Conservation (phyloP, 2,329 filamentous ascomycete genomes). For the Ceratocystis diversiconidia region DNA sequence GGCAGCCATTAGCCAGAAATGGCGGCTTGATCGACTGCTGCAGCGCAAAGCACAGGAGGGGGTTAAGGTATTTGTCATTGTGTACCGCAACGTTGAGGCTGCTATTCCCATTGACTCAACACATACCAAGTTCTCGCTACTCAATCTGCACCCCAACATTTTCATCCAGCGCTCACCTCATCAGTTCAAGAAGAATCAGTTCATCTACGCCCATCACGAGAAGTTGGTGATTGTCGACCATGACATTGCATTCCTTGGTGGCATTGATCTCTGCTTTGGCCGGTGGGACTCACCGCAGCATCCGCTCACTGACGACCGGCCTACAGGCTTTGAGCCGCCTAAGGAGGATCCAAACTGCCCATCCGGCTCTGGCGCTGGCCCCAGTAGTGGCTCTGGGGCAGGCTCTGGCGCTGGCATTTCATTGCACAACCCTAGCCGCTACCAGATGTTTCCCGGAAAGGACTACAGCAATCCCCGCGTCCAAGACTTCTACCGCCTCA, state of each 20-base stretch:
- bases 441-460: slow-evolving; percentile 92
- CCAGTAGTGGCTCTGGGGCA: background rate
- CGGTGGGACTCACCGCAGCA: slow-evolving; percentile 96
- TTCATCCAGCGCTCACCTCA: slow-evolving; percentile 94
- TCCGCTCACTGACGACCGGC: slow-evolving; percentile 77
- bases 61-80: slow-evolving; percentile 93
- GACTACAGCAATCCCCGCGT: slow-evolving; percentile 96
- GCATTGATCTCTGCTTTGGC: slow-evolving; percentile 91
- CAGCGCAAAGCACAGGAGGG: slow-evolving; percentile 87
- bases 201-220: slow-evolving; percentile 98
- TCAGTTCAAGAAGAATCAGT: slow-evolving; percentile 96
- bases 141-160: slow-evolving; percentile 90
- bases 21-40: slow-evolving; percentile 85
- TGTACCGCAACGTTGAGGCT: slow-evolving; percentile 95
- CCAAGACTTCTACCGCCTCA: slow-evolving; percentile 83
- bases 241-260: slow-evolving; percentile 86
- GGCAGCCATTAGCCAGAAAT: slow-evolving; percentile 92
- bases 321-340: slow-evolving; percentile 78
- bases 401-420: slow-evolving; percentile 36
- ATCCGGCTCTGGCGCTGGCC: background rate
- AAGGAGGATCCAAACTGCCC: background rate
- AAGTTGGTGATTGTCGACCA: slow-evolving; percentile 97
- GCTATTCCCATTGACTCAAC: slow-evolving; percentile 96
- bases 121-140: slow-evolving; percentile 89
- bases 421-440: slow-evolving; percentile 73